Base-by-base conservation (phyloP, 129 eudicot species). In the Flaveria brownii region DNA sequence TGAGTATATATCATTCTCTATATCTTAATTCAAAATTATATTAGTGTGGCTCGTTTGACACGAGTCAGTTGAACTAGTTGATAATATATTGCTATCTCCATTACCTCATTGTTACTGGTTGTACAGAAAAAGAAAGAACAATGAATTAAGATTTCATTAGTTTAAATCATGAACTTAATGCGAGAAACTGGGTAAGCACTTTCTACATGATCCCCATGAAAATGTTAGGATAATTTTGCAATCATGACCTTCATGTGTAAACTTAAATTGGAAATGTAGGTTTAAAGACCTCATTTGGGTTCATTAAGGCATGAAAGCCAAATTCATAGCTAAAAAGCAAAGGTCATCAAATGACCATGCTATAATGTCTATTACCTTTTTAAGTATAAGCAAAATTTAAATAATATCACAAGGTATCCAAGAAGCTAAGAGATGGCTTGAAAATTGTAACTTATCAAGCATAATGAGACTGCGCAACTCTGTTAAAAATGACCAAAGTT, bases 281-380 rank as follows among this genome's bases (percentile, higher is more conserved):
- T 46, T 45, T 64, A 22, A 5, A 14, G 23, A 39, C 41, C 43
- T 22, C 39, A 39, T 76, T 13, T 9, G 2, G 16, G 43, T 17
- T 7, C 20, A 68, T 67, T 18, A 26, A 20, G 68, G 56, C 55
- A 41, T 14, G 23, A 66, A 67, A 36, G 54, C 55, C 55, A 70
- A 70, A 78, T 59, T 13, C 28, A 71, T 52, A 9, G 28, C 33
- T 60, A 60, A 70, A 78, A 70, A 78, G 28, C 77, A 78, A 70
- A 60, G 67, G 68, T 70, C 25, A 62, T 78, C 14, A 18, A 70
- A 55, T 42, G 46, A 77, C 36, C 68, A 5, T 56, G 22, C 18
- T 7, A 56, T 56, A 42, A 43, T 18, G 36, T 4, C 41, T 60
- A 60, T 16, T 10, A 36, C 13, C 20, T 55, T 52, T 52, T 36